Conservation (phyloP, 1,139 yeast genomes). For the Nematodospora anomalae region DNA sequence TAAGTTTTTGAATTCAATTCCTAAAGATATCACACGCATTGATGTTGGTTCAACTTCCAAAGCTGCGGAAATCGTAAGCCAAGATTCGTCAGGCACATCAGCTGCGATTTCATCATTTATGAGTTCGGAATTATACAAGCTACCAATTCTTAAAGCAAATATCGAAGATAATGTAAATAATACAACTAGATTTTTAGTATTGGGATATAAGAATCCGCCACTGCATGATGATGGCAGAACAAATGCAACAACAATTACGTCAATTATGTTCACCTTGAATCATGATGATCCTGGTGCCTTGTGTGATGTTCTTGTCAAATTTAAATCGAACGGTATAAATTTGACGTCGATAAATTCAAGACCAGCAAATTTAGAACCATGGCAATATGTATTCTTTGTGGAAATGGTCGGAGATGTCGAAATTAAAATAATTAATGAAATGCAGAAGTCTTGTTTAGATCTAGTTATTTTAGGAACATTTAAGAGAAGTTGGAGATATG, state of each 20-base stretch:
- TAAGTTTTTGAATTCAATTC: conserved; percentile 44
- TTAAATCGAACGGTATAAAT: conserved; percentile 60
- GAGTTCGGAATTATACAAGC: conserved; percentile 63
- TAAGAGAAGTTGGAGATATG: conserved; percentile 31
- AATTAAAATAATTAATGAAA: conserved; percentile 20
- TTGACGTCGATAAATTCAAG: conserved; percentile 74
- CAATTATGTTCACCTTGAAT: conserved; percentile 65
- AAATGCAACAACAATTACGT: conserved; percentile 33
- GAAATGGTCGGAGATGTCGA: conserved; percentile 50
- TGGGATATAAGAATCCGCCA: conserved; percentile 38
- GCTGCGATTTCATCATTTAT: conserved; percentile 53
- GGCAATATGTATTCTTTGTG: conserved; percentile 85
- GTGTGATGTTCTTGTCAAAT: conserved; percentile 61
- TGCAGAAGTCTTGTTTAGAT: conserved; percentile 27
- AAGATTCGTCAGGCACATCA: conserved; percentile 35
- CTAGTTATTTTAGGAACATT: conserved; percentile 42
- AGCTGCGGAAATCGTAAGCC: conserved; percentile 69
- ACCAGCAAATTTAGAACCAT: conserved; percentile 61
- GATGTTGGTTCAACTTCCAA: conserved; percentile 80
- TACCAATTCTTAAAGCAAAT: conserved; percentile 54
- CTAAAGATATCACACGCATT: conserved; percentile 44
- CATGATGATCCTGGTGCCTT: conserved; percentile 76
- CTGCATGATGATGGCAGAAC: conserved; percentile 10
- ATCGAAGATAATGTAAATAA: conserved; percentile 74
- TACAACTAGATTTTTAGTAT: conserved; percentile 79